Conservation (phyloP, 23 red algal species). For the Gracilariopsis chorda region DNA sequence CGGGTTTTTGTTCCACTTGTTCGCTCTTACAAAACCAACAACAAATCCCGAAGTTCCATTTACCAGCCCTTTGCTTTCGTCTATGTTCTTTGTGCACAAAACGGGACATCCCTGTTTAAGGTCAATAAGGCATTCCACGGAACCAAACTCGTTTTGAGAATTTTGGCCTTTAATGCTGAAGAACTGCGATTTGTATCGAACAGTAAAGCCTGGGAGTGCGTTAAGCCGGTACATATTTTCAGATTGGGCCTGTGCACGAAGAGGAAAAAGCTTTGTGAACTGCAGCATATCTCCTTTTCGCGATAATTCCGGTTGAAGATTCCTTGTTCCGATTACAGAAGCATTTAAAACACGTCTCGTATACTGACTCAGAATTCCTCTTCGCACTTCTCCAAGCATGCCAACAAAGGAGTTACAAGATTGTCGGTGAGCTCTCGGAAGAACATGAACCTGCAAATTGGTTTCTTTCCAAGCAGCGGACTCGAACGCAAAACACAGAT, state of each 20-base stretch:
- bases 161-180: not conserved
- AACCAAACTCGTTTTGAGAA: not conserved
- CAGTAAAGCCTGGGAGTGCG: not conserved
- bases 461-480: not conserved
- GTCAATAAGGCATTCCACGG: not conserved
- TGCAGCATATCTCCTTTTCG: not conserved
- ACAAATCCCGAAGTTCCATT: slow-evolving; percentile 38
- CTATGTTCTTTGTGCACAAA: slow-evolving; percentile 35
- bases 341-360: not conserved
- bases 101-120: slow-evolving; percentile 20
- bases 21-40: not conserved
- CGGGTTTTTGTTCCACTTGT: not conserved
- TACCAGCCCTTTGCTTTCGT: not conserved
- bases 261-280: slow-evolving; percentile 15
- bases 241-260: not conserved
- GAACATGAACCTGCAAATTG: not conserved
- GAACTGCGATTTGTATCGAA: not conserved
- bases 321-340: not conserved
- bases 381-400: slow-evolving; percentile 14
- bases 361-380: not conserved
- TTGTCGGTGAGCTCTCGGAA: slow-evolving; percentile 37
- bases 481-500: slow-evolving; percentile 61
- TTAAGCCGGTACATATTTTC: not conserved
- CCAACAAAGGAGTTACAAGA: slow-evolving; percentile 28
- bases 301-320: not conserved